phyloP scores from a whole-genome alignment of 2,329 filamentous ascomycete genomes.

The Neopestalotiopsis sp. region DNA sequence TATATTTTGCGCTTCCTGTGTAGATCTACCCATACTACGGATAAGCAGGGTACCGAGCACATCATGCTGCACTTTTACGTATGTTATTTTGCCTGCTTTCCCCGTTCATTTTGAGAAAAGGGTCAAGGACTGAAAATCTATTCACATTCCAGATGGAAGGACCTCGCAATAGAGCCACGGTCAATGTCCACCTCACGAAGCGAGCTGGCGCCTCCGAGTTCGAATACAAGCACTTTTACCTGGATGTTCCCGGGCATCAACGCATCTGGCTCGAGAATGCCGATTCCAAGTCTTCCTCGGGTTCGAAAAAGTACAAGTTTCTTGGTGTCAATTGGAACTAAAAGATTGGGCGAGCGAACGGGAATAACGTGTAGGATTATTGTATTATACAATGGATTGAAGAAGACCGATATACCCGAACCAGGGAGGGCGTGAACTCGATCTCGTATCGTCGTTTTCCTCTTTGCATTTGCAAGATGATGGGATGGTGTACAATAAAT shows the following conservation, averaged over 20 bases:
- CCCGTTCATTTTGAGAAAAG: too few species aligned
- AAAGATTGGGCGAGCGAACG: slow-evolving; percentile 17
- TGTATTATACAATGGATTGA: slow-evolving; percentile 7
- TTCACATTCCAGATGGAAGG: slow-evolving; percentile 70
- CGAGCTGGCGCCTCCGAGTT: slow-evolving; percentile 68
- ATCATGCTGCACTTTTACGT: slow-evolving; percentile 86
- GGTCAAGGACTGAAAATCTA: slow-evolving; percentile 25
- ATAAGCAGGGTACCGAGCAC: slow-evolving; percentile 79
- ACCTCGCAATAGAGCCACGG: slow-evolving; percentile 73
- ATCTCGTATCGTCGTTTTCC: neutral
- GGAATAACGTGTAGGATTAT: slow-evolving; percentile 1
- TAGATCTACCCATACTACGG: slow-evolving; percentile 69
- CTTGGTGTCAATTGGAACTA: slow-evolving; percentile 67
- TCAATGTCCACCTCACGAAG: slow-evolving; percentile 79
- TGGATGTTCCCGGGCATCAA: slow-evolving; percentile 78
- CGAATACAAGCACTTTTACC: slow-evolving; percentile 78
- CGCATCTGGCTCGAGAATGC: slow-evolving; percentile 71
- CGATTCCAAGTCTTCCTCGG: slow-evolving; percentile 45
- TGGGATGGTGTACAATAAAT: too few species aligned
- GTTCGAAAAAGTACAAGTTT: slow-evolving; percentile 55
- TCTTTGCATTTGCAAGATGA: neutral
- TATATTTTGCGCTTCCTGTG: slow-evolving; percentile 42
- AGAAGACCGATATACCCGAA: neutral
- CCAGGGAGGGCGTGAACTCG: neutral
- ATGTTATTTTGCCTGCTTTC: slow-evolving; percentile 34